A percentile compares a stretch with the other conserved stretches of the same genome.
Conservation (phyloP, 306 rosid species). For the Benincasa hispida region DNA sequence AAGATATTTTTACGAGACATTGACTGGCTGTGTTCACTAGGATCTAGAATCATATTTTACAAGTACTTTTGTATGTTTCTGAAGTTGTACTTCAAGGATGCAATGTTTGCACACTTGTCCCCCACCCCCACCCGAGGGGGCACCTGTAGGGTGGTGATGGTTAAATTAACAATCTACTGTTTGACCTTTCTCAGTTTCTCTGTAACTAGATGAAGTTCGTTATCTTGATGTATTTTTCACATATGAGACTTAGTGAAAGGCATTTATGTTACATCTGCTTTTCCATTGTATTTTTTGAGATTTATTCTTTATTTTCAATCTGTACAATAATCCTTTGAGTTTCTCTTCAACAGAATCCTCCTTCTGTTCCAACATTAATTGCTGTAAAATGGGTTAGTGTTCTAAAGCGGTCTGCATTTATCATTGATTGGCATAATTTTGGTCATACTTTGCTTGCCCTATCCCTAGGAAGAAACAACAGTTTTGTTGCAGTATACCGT, state of each 20-base stretch:
- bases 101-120: too few species aligned
- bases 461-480: conserved; percentile 82
- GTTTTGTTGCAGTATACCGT: conserved; percentile 58
- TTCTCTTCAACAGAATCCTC: conserved; percentile 73
- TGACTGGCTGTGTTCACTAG: neutral
- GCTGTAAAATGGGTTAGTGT: conserved; percentile 92
- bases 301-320: neutral
- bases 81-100: neutral
- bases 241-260: neutral
- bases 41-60: neutral
- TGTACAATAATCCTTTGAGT: neutral
- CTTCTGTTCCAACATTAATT: conserved; percentile 87
- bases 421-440: conserved; percentile 96
- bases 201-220: neutral
- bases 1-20: neutral
- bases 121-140: too few species aligned
- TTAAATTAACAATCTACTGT: neutral
- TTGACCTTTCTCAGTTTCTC: neutral
- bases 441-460: conserved; percentile 79
- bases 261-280: neutral
- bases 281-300: neutral
- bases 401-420: conserved; percentile 61
- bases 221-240: neutral
- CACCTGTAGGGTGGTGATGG: too few species aligned
- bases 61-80: neutral